These are phyloP conservation scores for Termitomyces sp. DNA, from an alignment of 768 basidiomycete genomes.

Conservation along the genomic window DNA sequence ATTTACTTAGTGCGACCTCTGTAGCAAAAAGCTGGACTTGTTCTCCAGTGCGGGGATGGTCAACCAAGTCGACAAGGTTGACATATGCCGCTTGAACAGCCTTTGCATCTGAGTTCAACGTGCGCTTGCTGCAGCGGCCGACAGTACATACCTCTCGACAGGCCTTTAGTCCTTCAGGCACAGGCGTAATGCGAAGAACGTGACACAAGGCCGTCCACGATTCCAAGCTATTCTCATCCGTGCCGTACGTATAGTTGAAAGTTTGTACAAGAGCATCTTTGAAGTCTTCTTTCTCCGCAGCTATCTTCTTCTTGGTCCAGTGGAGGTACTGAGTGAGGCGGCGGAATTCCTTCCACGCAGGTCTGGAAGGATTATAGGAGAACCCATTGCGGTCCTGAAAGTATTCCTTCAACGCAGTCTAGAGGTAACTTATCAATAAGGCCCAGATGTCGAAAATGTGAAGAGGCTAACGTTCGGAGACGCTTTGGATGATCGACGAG, in stretches of 20 bases:
- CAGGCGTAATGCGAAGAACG: constrained; percentile 22
- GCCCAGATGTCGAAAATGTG: too few species aligned
- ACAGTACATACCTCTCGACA: constrained; percentile 20
- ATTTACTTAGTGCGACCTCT: constrained; percentile 26
- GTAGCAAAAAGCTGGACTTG: constrained; percentile 18
- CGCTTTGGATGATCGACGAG: too few species aligned
- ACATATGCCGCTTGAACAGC: constrained; percentile 27
- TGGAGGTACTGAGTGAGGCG: constrained; percentile 16
- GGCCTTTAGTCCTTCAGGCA: constrained; percentile 19
- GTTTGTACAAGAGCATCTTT: constrained; percentile 25
- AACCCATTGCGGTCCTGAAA: constrained; percentile 20
- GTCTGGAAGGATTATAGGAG: constrained; percentile 14
- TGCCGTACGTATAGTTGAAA: constrained; percentile 33
- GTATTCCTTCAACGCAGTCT: constrained; percentile 9
- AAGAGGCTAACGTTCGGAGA: not conserved
- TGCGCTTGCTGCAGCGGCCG: too few species aligned
- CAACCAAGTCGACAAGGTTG: constrained; percentile 37
- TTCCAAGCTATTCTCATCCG: constrained; percentile 22
- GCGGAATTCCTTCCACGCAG: constrained; percentile 23
- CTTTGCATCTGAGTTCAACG: constrained; percentile 11
- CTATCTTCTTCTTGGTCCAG: constrained; percentile 13
- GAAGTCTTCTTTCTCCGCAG: constrained; percentile 19
- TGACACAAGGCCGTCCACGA: constrained; percentile 27
- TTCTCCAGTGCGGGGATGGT: constrained; percentile 11
- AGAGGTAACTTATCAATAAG: not conserved